Conservation (phyloP, 2,329 filamentous ascomycete genomes). For the Plectosphaerella sp. region DNA sequence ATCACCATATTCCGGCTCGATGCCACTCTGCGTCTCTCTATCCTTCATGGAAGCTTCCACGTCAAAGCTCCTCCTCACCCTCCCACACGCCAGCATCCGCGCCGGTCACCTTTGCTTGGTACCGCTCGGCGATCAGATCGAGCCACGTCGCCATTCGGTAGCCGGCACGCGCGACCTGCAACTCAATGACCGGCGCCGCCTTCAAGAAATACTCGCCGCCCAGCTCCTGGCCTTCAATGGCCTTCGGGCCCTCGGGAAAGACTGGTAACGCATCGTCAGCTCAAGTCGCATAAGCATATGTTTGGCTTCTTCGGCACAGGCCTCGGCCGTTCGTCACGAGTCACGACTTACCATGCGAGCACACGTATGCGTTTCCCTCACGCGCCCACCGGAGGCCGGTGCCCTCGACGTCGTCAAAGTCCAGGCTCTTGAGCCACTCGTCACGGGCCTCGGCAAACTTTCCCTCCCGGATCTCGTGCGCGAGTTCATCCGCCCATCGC, state of each 20-base stretch:
- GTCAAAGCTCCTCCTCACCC: background rate
- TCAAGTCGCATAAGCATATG: background rate
- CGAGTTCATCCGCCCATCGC: constrained; percentile 53
- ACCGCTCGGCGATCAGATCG: constrained; percentile 50
- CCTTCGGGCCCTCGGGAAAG: constrained; percentile 55
- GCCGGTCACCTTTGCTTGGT: constrained; percentile 7
- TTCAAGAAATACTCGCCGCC: constrained; percentile 59
- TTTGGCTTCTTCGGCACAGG: background rate
- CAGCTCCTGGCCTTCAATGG: constrained; percentile 56
- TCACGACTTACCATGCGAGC: constrained; percentile 47
- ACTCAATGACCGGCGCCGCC: constrained; percentile 60
- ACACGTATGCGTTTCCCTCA: constrained; percentile 60
- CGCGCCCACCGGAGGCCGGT: constrained; percentile 61
- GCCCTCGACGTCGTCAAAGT: constrained; percentile 46
- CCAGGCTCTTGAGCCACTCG: constrained; percentile 53
- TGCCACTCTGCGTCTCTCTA: background rate
- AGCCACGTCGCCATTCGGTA: constrained; percentile 66
- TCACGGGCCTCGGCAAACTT: constrained; percentile 45
- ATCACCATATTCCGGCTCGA: background rate
- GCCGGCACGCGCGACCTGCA: constrained; percentile 64
- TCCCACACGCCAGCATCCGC: background rate
- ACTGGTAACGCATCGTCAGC: constrained; percentile 32
- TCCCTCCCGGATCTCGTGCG: constrained; percentile 49
- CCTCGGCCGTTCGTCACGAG: background rate
- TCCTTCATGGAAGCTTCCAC: background rate